Evolutionary conservation across 129 eudicot genomes (phyloP), one percentile per base, ranked within the genome.

Genomic region (Centella asiatica): DNA sequence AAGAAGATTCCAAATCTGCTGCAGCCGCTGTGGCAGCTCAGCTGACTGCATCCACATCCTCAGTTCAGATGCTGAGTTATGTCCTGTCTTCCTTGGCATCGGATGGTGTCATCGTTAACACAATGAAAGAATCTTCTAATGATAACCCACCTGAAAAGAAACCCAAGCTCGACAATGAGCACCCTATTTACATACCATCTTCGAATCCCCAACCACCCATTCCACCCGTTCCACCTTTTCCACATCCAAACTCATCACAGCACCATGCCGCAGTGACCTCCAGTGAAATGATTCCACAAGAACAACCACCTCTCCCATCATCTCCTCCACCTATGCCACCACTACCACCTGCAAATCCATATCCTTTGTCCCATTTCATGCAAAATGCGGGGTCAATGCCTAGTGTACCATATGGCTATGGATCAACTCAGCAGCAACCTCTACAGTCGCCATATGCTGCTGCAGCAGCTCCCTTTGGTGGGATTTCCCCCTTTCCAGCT

Each of bases 21-120:
- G 99, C 99, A 5, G 99, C 96, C 22, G 93, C 89, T n/a, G 83
- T 93, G 76, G 99, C 96, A 4, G 99, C 99, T 44, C 82, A 93
- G 70, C 99, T 93, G 39, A 75, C 96, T 4, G 95, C 96, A 11
- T 88, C 99, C 27, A 72, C 95, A 45, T 80, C 99, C 33, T 93
- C 99, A 15, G 99, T 95, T 0, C 79, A 93, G 57, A 88, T 88
- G 99, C 89, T 93, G 46, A 73, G 88, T 14, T 85, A 74, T 34
- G 95, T 88, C 82, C 83, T 93, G 72, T 84, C 96, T 4, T 88
- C 99, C 44, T 67, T 93, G 26, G 96, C 95, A 0, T 86, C 95
- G 5, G 99, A 83, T 73, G 86, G 95, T 22, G 78, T 80, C 0
- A 74, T 84, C 6, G 61, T 79, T n/a, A 93, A 72, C 56, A 26